Base-by-base conservation (phyloP, 306 rosid species). In the Neltuma alba region DNA sequence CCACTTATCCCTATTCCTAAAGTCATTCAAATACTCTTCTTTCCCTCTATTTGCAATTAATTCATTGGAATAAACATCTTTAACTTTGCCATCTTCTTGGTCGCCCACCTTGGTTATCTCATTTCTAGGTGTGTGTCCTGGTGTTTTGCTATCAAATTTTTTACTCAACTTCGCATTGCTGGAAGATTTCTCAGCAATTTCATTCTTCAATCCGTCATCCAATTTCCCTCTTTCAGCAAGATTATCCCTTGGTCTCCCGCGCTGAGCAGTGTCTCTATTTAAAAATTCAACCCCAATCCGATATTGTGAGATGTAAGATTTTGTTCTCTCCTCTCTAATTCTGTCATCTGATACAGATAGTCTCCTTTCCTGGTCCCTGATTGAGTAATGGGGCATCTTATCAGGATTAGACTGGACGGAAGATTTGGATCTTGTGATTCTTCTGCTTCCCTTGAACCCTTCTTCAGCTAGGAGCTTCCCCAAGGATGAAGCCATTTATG, bases 381-480 rank as follows among this genome's bases (percentile, higher is more conserved):
- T 41, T 37, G 89, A 79, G 82, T 79, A 61, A 60, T 54, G 75
- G 2, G 89, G 82, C n/a, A 72, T 65, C 40, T 60, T 66, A 67
- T 74, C 75, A 77, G 87, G 81, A 57, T 81, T 82, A 61, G 89
- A 27, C 70, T 78, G 85, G 52, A 82, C 77, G 65, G 89, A 84
- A 50, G 89, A 77, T 83, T 86, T 85, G 9, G 93, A 78, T 84
- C 87, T 86, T 61, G 73, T 52, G 64, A 85, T 48, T 54, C 65
- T 67, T 85, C 84, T 88, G 72, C 83, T 80, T 81, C 89, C 92
- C 80, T 77, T 91, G 84, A 93, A 93, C 16, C 98, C 98, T 80
- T 93, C 98, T 84, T 84, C 66, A 50, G 87, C 88, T 61, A 93
- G 92, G 81, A 93, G 97, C 67, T 93, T 89, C 82, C 89, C 87